A percentile compares a stretch with the other conserved stretches of the same genome.
phyloP scores from a whole-genome alignment of 2,329 filamentous ascomycete species.

The Microsporum ferrugineum region DNA sequence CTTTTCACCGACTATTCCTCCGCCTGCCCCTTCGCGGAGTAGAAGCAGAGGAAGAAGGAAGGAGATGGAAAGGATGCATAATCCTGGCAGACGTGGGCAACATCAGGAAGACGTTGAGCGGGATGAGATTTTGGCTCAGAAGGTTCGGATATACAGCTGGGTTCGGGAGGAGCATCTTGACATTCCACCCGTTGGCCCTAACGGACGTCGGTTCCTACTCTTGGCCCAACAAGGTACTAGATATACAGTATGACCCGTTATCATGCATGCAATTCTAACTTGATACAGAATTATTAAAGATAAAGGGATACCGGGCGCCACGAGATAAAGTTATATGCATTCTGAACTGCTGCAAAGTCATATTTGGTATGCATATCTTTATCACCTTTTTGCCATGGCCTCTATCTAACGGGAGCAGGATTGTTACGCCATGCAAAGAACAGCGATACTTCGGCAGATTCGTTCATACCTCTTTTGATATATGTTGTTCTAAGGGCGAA shows the following conservation, averaged over 20 bases:
- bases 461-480: constrained; percentile 88
- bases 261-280: neutral
- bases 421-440: constrained; percentile 83
- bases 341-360: constrained; percentile 97
- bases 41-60: constrained; percentile 56
- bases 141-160: constrained; percentile 95
- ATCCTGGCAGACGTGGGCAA: constrained; percentile 79
- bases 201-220: constrained; percentile 74
- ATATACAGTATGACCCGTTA: neutral
- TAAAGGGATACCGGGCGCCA: constrained; percentile 92
- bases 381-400: neutral
- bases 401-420: constrained; percentile 34
- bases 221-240: constrained; percentile 70
- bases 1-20: constrained; percentile 82
- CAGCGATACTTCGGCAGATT: constrained; percentile 80
- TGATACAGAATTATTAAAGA: constrained; percentile 71
- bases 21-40: constrained; percentile 48
- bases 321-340: constrained; percentile 98
- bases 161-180: constrained; percentile 86
- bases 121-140: constrained; percentile 90
- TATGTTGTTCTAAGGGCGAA: constrained; percentile 92
- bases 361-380: constrained; percentile 57
- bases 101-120: constrained; percentile 97
- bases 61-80: constrained; percentile 56
- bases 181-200: constrained; percentile 72